Base-by-base conservation (phyloP, 1,284 basidiomycete genomes). In the Golubevia pallescens region DNA sequence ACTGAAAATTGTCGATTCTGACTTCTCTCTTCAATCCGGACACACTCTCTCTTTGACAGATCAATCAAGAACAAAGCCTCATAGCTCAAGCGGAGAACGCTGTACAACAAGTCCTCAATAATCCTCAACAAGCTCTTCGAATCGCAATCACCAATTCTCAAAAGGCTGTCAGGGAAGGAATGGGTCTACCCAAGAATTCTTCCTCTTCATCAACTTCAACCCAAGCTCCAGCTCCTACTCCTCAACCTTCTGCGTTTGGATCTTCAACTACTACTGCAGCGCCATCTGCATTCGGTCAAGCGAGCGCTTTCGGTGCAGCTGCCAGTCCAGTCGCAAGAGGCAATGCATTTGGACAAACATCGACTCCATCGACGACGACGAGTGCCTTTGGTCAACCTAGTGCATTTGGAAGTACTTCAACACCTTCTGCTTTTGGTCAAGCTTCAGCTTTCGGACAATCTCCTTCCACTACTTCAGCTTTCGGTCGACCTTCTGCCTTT, bases 341-440 rank as follows among this genome's bases (percentile, higher is more conserved):
- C 21, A 73, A 76, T 58, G 84, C 75, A 0, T 86, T 86, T 61
- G 84, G 85, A 34, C 63, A 24, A 0, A 62, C 73, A 16, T 70
- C 75, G 14, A 70, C 68, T 6, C 77, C 64, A 67, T 48, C 57
- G 67, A 69, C 24, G 57, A 66, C 14, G 59, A 48, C 61, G 10
- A 32, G 69, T 6, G 73, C 69, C 8, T 72, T 78, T 32, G 80
- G 75, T 14, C 63, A 71, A 32, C 62, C 74, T 14, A 61, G 66
- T 14, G 65, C 78, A 0, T 74, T 76, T 58, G 76, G 76, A n/a
- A 57, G 63, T 19, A 48, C 63, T 2, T 67, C 62, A 38, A 55
- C 24, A 6, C n/a, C n/a, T 38, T 5, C 5, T 38, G 34, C 34
- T 4, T 38, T 38, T 10, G 34, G 34, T 5, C 34, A 38, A 10